Base-by-base conservation (phyloP, 768 basidiomycete genomes). In the Trametes coccinea region DNA sequence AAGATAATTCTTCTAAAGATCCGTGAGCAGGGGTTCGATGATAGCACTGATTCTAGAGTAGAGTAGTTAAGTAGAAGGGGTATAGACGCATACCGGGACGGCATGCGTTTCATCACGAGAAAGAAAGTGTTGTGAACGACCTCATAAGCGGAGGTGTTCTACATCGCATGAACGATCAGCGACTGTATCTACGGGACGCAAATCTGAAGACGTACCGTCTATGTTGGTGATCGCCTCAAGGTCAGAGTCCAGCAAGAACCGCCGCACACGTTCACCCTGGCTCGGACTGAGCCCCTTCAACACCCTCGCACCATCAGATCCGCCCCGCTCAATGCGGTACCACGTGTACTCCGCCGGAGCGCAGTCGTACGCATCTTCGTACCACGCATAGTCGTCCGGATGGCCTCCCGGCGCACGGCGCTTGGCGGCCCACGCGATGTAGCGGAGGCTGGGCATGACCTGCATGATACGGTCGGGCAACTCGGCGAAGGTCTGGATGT, bases 401-500 rank as follows among this genome's bases (percentile, higher is more conserved):
- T 50, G 40, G 0, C 16, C 41, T 7, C 48, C 48, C 5, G 54
- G 49, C 11, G 39, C 48, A 33, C 48, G 41, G 48, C 60, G 60
- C 49, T 46, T 61, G 10, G 60, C 48, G 5, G 60, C 60, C 60
- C 60, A 61, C n/a, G 60, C 60, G 48, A 61, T 45, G 33, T 61
- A 61, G 31, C 60, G 60, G 1, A 61, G 60, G 48, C 16, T 61
- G 14, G 60, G 54, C 11, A 61, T 51, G 31, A 39, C 54, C 31
- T 56, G 60, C 41, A 37, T n/a, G 48, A 56, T 34, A 17, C 48
- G 40, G 43, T 61, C 60, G 13, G 60, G 60, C 5, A 61, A 54
- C 41, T 61, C 60, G 9, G 60, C 60, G 7, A 61, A 43, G 4
- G 54, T 50, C 33, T 50, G 54, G 7, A 61, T n/a, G 49, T 61